Percentiles rank a stretch among this genome's conserved stretches.
Conservation (phyloP, 1,284 basidiomycete genomes). For the Meira nashicola region DNA sequence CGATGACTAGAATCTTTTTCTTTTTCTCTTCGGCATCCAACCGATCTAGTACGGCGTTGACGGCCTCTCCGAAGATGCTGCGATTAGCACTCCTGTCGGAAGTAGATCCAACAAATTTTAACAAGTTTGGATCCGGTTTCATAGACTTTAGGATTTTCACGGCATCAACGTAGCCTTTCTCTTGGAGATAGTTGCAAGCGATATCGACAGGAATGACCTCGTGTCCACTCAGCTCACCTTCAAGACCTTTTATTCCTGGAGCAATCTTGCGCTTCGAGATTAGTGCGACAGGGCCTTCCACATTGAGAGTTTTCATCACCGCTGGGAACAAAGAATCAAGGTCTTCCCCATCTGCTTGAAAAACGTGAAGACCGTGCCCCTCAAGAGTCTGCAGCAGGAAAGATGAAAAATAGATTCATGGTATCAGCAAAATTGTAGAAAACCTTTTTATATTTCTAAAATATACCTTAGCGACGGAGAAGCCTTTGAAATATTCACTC, state of each 20-base stretch:
- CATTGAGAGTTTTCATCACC: constrained; percentile 59
- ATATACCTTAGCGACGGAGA: constrained; percentile 59
- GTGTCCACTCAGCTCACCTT: constrained; percentile 72
- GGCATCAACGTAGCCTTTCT: constrained; percentile 62
- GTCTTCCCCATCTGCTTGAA: constrained; percentile 69
- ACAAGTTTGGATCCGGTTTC: constrained; percentile 61
- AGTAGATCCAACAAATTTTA: constrained; percentile 65
- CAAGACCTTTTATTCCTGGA: constrained; percentile 69
- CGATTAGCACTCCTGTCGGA: constrained; percentile 73
- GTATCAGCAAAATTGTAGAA: background rate
- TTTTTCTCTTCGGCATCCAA: constrained; percentile 57
- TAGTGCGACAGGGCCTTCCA: constrained; percentile 73
- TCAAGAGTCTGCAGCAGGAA: constrained; percentile 60
- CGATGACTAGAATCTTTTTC: constrained; percentile 73
- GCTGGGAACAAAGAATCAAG: constrained; percentile 69
- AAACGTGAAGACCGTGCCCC: constrained; percentile 72
- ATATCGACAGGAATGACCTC: constrained; percentile 68
- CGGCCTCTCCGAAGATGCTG: constrained; percentile 74
- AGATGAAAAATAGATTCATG: background rate
- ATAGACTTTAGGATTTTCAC: constrained; percentile 64
- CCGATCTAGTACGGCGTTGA: constrained; percentile 68
- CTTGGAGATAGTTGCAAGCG: constrained; percentile 67
- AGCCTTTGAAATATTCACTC: constrained; percentile 75
- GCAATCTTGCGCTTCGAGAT: constrained; percentile 73
- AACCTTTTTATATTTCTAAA: background rate